Evolutionary conservation across 2,329 filamentous ascomycete species (phyloP).

Genomic region (Lasiodiplodia hormozganensis): DNA sequence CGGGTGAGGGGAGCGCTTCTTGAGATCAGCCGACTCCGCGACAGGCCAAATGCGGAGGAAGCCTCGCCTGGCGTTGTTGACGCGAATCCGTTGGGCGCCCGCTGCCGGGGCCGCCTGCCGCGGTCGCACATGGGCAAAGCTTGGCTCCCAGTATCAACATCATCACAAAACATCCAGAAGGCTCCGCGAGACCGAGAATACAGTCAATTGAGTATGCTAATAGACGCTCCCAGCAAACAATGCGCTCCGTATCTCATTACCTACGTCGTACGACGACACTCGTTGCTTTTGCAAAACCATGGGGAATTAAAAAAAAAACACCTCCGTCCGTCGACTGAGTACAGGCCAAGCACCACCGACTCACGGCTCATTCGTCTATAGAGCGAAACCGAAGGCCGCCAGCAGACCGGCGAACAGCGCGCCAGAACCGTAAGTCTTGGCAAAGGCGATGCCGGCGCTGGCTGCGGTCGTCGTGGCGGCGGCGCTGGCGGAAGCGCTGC

Average conservation of each 20-base stretch:
- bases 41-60: not conserved
- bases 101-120: constrained; percentile 6
- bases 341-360: not conserved
- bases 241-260: constrained; percentile 28
- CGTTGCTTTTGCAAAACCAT: constrained; percentile 22
- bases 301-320: constrained; percentile 20
- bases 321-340: not conserved
- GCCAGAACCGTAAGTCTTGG: constrained; percentile 60
- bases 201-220: constrained; percentile 17
- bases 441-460: constrained; percentile 55
- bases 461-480: constrained; percentile 39
- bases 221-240: constrained; percentile 5
- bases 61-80: not conserved
- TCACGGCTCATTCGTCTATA: constrained; percentile 51
- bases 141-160: not conserved
- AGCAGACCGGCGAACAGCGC: constrained; percentile 61
- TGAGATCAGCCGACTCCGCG: constrained; percentile 17
- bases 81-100: not conserved
- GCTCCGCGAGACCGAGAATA: not conserved
- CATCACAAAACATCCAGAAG: not conserved
- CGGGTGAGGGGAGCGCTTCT: constrained; percentile 15
- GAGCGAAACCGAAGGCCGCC: constrained; percentile 62
- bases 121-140: not conserved
- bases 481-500: constrained; percentile 33
- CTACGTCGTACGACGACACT: constrained; percentile 24